Base-by-base conservation (phyloP, 352 stramenopile species). In the Nothophytophthora sp. region DNA sequence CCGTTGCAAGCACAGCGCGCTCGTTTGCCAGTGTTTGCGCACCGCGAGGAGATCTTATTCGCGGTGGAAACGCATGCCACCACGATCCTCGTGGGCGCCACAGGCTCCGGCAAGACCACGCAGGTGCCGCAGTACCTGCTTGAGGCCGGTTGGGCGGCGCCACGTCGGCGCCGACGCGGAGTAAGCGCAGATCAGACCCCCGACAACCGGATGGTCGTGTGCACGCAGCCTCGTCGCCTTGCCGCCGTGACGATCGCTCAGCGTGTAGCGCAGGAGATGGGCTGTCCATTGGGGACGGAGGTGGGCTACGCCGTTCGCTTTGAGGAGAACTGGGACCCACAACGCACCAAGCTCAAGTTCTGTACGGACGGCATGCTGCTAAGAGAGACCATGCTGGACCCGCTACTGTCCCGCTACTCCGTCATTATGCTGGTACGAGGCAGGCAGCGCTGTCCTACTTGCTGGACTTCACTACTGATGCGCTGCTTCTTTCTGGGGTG, bases 291-390 rank as follows among this genome's bases (percentile, higher is more conserved):
- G 6, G 97, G 97, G 4, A 67, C 92, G 23, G 92, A 99, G 56
- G 96, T 93, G 6, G 97, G 97, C 3, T 99, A 99, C 50, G 96
- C 90, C 19, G 98, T 99, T 43, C 95, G 98, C n/a, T 99, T 99
- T 66, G 97, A 99, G 56, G 98, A 98, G 47, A 88, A 97, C 28
- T 91, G 78, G 74, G 72, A 89, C 24, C 58, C 75, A 1, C 51
- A 86, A 19, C 42, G 35, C 8, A 99, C 98, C n/a, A 71, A 90
- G 20, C 91, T 99, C 55, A 98, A 98, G 70, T 99, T 99, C 78
- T 98, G 99, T 79, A 99, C 98, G 12, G 97, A 99, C 70, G 97
- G 97, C 49, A 98, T 99, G 87, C 74, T 99, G 29, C 70, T 99
- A 35, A 80, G 97, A 35, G 98, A 99, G 67, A 90, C 79, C 5